A percentile compares a stretch with the other conserved stretches of the same genome.
Conservation (phyloP, 306 rosid genomes). For the Medicago arabica region DNA sequence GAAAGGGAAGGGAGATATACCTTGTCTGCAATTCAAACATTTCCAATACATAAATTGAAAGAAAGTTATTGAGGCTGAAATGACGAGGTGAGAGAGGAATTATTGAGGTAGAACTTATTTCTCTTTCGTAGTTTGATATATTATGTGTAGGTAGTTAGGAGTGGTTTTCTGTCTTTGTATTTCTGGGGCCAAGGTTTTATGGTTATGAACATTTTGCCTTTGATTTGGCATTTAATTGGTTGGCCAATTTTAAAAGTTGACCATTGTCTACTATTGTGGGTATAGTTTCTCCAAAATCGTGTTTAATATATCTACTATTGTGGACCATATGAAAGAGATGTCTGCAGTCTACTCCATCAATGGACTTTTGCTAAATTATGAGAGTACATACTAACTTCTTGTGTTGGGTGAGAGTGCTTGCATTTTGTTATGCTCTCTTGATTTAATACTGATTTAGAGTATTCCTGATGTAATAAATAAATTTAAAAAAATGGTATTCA, state of each 20-base stretch:
- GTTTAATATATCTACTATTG: background rate
- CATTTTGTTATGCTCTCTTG: background rate
- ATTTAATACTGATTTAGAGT: background rate
- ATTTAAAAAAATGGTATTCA: too few relatives aligned
- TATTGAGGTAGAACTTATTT: background rate
- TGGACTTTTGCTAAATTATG: background rate
- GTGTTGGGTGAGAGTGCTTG: background rate
- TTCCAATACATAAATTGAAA: background rate
- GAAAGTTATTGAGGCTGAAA: background rate
- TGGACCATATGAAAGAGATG: slow-evolving; percentile 1
- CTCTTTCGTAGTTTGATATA: too few relatives aligned
- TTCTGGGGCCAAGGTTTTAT: background rate
- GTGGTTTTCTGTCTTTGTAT: background rate
- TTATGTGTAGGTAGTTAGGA: background rate
- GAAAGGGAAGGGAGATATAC: background rate
- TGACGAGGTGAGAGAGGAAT: background rate
- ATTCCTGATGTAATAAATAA: background rate
- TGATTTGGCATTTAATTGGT: background rate
- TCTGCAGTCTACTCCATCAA: background rate
- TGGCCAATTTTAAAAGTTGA: background rate
- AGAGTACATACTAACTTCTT: background rate
- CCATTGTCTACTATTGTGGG: too few relatives aligned
- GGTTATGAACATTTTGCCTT: background rate
- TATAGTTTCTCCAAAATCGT: background rate
- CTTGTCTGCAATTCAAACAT: background rate